Evolutionary conservation across 106 monocot genomes (phyloP), one percentile per base, ranked within the genome.

Genomic region (Hemerocallis citrina): DNA sequence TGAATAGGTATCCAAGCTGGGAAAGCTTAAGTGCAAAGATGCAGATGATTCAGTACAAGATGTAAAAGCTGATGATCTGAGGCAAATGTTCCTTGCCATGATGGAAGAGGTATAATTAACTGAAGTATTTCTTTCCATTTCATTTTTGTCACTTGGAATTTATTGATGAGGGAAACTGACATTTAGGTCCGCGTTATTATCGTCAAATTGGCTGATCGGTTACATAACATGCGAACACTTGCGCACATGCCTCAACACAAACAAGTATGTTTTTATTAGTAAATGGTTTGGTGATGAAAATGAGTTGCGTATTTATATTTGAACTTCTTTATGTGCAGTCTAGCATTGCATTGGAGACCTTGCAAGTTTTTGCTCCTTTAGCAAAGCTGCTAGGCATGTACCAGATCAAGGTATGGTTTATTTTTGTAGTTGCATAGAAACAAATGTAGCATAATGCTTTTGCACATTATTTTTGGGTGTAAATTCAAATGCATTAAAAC

Each of bases 1-100:
- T 0, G 29, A 7, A 55, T 61, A 96, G 96, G 90, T 96, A 24
- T 96, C 96, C 34, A 96, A 96, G 65, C 76, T 96, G 57, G 91
- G 96, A 57, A 96, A 96, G 58, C 74, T 96, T 52, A 64, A 96
- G 62, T 87, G 91, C 39, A 87, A 91, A 65, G 75, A 72, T 76
- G 44, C 57, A 8, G 65, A 68, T 33, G 69, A 67, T 57, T 77
- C 90, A 27, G 83, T 73, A 57, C 96, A 88, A 62, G 96, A 96
- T 79, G 87, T 96, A 33, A 91, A 96, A 77, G 90, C 96, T 51
- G 81, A 96, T 72, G 96, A 96, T 72, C 61, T 96, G 55, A 76
- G 90, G 49, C 96, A 91, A 59, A 96, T 96, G 96, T 96, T 96
- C 61, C 86, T 96, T 74, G 84, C 96, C 22, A 96, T 96, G 96